A percentile compares a stretch with the other conserved stretches of the same genome.
Evolutionary conservation across 2,329 filamentous ascomycete genomes (phyloP).

Genomic region (Aspergillus felis): DNA sequence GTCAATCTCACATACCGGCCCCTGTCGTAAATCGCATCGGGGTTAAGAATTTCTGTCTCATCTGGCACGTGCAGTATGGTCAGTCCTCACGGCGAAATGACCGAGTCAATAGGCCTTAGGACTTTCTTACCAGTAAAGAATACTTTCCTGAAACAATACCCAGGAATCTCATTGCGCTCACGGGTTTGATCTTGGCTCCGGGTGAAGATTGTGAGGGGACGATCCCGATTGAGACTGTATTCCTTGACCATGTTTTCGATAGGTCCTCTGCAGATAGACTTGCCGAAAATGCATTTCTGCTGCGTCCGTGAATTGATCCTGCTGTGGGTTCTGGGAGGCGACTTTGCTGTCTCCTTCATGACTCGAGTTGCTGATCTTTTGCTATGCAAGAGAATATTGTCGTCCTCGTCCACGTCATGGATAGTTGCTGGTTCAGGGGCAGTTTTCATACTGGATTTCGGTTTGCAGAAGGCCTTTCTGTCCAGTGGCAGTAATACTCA

Average conservation of each 20-base stretch:
- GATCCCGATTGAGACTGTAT: neutral
- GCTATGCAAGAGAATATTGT: neutral
- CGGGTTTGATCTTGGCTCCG: conserved; percentile 7
- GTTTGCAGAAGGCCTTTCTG: too few relatives aligned
- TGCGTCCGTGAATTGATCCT: too few relatives aligned
- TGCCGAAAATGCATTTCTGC: conserved; percentile 1
- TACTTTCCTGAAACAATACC: conserved; percentile 14
- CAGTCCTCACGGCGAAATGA: neutral
- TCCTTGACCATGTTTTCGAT: conserved; percentile 12
- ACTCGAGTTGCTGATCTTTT: neutral
- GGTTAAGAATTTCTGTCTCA: conserved; percentile 4
- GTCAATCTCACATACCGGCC: conserved; percentile 2
- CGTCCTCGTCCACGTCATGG: neutral
- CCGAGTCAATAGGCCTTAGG: neutral
- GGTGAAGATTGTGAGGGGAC: conserved; percentile 14
- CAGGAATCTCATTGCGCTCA: conserved; percentile 12
- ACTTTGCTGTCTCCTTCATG: neutral
- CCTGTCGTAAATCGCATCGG: conserved; percentile 1
- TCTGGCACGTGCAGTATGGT: neutral
- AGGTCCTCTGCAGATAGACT: conserved; percentile 7
- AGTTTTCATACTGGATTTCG: neutral
- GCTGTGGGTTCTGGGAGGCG: too few relatives aligned
- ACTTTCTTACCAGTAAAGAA: conserved; percentile 10
- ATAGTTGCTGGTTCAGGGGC: neutral
- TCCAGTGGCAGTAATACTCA: too few relatives aligned